phyloP scores from a whole-genome alignment of 1,284 basidiomycete species.

The Heimioporus punctisporus region DNA sequence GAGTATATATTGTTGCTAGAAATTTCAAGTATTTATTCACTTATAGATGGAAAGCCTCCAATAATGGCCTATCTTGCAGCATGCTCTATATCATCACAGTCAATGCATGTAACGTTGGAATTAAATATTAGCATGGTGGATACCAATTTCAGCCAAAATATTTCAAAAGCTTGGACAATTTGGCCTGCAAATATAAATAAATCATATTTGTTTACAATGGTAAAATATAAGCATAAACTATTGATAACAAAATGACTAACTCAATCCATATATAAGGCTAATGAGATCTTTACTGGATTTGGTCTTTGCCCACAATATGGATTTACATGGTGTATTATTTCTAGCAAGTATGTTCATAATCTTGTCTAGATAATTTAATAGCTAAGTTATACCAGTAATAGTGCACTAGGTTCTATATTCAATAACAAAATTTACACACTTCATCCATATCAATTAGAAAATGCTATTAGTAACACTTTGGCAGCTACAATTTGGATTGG shows the following conservation, averaged over 20 bases:
- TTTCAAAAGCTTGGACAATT: background rate
- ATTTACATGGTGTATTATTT: background rate
- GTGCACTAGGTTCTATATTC: background rate
- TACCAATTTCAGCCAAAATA: background rate
- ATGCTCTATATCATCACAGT: background rate
- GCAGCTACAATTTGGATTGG: slow-evolving; percentile 7
- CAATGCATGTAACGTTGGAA: background rate
- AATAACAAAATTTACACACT: slow-evolving; percentile 1
- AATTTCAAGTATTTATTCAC: background rate
- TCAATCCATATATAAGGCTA: background rate
- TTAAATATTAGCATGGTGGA: background rate
- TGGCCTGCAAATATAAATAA: background rate
- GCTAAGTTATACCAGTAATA: background rate
- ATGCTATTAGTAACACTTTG: background rate
- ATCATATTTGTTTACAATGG: background rate
- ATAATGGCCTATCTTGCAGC: background rate
- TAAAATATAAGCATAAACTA: too few relatives aligned
- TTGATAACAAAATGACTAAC: too few relatives aligned
- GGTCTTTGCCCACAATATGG: slow-evolving; percentile 1
- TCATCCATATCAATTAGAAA: background rate
- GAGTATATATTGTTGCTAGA: background rate
- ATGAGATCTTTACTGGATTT: background rate
- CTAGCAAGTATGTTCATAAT: background rate
- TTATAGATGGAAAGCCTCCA: background rate
- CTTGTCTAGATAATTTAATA: too few relatives aligned